phyloP scores from a whole-genome alignment of 1,284 basidiomycete species.

The Trametes polyzona region DNA sequence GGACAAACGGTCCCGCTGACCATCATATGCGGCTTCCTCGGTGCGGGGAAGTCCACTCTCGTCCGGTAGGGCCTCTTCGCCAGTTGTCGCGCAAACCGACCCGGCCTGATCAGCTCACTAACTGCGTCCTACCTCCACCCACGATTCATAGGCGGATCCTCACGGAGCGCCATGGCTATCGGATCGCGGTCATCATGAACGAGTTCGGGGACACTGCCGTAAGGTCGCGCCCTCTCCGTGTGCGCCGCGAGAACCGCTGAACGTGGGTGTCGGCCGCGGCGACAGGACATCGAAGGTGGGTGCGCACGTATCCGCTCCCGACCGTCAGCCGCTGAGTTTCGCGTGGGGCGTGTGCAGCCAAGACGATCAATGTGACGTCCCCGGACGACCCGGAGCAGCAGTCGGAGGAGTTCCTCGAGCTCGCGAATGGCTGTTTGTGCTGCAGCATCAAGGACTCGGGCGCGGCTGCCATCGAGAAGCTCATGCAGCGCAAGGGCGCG shows the following conservation, averaged over 20 bases:
- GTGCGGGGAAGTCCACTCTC: constrained; percentile 89
- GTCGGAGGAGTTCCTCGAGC: constrained; percentile 82
- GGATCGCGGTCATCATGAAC: constrained; percentile 97
- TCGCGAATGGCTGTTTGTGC: constrained; percentile 93
- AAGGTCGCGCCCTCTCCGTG: constrained; percentile 27
- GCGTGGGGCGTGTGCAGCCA: constrained; percentile 47
- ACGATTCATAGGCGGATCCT: constrained; percentile 81
- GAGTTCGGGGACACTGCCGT: constrained; percentile 88
- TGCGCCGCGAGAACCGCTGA: background rate
- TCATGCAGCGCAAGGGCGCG: constrained; percentile 80
- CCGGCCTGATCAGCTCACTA: background rate
- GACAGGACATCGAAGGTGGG: constrained; percentile 36
- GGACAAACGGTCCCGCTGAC: constrained; percentile 78
- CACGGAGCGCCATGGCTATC: constrained; percentile 89
- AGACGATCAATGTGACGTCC: constrained; percentile 78
- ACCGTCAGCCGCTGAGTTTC: background rate
- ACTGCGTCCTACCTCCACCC: too few relatives aligned
- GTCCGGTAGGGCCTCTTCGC: constrained; percentile 58
- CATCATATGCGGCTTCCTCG: constrained; percentile 90
- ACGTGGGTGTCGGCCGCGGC: constrained; percentile 2
- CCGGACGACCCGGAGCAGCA: constrained; percentile 62
- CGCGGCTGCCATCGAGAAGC: constrained; percentile 87
- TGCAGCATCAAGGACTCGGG: constrained; percentile 94
- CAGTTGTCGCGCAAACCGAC: background rate
- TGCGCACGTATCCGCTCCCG: too few relatives aligned